Evolutionary conservation across 257 asterid species (phyloP), one percentile per base, ranked within the genome.

Genomic region (Euphrasia confusa): DNA sequence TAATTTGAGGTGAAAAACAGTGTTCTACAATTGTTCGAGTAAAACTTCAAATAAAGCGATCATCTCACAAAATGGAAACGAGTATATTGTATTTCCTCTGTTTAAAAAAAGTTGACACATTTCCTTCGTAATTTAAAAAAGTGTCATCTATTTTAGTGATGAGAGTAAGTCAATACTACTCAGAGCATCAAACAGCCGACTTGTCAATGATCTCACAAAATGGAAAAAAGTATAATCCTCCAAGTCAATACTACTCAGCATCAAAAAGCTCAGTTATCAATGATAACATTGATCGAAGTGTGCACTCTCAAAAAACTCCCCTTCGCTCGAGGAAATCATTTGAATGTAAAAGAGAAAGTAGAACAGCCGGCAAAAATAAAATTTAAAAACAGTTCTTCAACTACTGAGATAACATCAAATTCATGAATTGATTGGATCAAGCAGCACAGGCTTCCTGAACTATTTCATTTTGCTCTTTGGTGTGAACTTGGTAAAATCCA

Each of bases 391-490:
- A 49, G 24, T 27, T 42, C 65, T 33, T 57, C 18, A 26, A 12
- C 53, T 39, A 21, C 61, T 42, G 10, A 44, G 14, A 27, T 15
- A 2, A 45, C 27, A 54, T 69, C 67, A 54, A 24, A 32, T 56
- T 71, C 67, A 65, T 9, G 5, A 55, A 40, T 28, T 37, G 64
- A 90, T 79, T 28, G 88, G 88, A 33, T 84, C 87, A 13, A 64
- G 84, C 78, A 86, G 98, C 72, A 84, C 14, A 32, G 96, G 96
- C 95, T 71, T 77, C 84, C 71, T 84, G 88, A 53, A 91, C 77
- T 5, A 91, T 75, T 30, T 73, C 92, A 0, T 75, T 77, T 53
- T 86, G 96, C 74, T 91, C 96, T 75, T 86, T 86, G 14, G 28
- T 28, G 70, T 91, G 98, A 65, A 83, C 87, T 58, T 72, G 78